These are phyloP conservation scores for Anethum foeniculum DNA, from an alignment of 140 eudicot genomes.

Conservation along the genomic window DNA sequence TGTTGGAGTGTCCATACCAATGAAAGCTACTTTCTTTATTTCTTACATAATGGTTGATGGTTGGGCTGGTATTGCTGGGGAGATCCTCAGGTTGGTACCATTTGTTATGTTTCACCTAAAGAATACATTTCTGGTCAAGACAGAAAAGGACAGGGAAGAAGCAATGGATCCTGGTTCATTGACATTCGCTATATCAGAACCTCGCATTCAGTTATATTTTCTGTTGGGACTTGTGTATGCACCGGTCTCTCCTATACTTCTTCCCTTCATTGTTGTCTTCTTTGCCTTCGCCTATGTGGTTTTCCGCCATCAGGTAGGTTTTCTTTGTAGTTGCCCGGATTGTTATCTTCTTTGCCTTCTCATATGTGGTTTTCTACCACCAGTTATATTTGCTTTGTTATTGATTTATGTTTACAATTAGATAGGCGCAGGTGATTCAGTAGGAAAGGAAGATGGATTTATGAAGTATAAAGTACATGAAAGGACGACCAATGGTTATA, in stretches of 20 bases:
- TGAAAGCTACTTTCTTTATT: constrained; percentile 95
- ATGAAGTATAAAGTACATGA: background rate
- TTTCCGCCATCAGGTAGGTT: constrained; percentile 88
- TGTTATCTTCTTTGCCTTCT: constrained; percentile 67
- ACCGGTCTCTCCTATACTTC: constrained; percentile 66
- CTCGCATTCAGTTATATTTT: constrained; percentile 84
- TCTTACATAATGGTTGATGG: constrained; percentile 92
- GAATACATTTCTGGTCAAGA: constrained; percentile 79
- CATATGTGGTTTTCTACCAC: constrained; percentile 73
- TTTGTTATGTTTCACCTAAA: constrained; percentile 64
- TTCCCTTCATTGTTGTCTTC: constrained; percentile 88
- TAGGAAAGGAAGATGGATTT: background rate
- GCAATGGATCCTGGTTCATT: constrained; percentile 92
- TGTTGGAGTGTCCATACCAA: constrained; percentile 88
- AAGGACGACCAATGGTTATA: background rate
- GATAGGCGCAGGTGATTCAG: background rate
- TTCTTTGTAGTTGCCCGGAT: constrained; percentile 31
- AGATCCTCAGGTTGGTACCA: constrained; percentile 78
- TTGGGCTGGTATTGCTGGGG: constrained; percentile 97
- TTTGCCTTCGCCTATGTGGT: constrained; percentile 81
- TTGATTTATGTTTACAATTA: constrained; percentile 1
- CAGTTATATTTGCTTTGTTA: constrained; percentile 41
- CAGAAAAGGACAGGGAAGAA: constrained; percentile 78
- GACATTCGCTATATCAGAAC: constrained; percentile 58
- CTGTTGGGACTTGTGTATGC: constrained; percentile 79